Percentiles rank a stretch among this genome's conserved stretches.
Conservation (phyloP, 1,284 basidiomycete species). For the Ceratobasidium sp. region DNA sequence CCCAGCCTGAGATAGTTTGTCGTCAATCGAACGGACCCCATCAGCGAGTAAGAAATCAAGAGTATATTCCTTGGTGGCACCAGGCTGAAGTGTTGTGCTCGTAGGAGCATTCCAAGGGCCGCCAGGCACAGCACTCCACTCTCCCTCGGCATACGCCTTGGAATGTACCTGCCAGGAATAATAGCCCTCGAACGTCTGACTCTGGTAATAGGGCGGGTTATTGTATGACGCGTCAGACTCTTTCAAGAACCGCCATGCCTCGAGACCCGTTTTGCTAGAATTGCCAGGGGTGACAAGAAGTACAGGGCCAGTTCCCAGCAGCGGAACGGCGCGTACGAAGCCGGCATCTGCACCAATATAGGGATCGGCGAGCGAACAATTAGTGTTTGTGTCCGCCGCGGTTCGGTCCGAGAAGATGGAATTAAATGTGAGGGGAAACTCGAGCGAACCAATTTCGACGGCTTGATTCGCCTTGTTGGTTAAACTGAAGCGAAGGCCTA, state of each 20-base stretch:
- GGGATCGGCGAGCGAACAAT: slow-evolving; percentile 64
- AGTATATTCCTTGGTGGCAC: slow-evolving; percentile 60
- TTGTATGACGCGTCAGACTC: slow-evolving; percentile 52
- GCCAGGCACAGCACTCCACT: slow-evolving; percentile 57
- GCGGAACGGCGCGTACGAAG: slow-evolving; percentile 59
- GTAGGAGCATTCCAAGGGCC: slow-evolving; percentile 62
- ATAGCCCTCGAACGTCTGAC: slow-evolving; percentile 65
- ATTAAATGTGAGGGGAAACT: slow-evolving; percentile 63
- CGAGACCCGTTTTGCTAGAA: slow-evolving; percentile 57
- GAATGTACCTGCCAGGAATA: slow-evolving; percentile 70
- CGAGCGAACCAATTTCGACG: slow-evolving; percentile 63
- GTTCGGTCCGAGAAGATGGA: slow-evolving; percentile 64
- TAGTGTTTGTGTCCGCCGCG: slow-evolving; percentile 59
- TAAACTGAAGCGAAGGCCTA: slow-evolving; percentile 61
- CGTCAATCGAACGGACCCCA: slow-evolving; percentile 60
- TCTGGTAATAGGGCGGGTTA: slow-evolving; percentile 59
- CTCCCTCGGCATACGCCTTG: slow-evolving; percentile 62
- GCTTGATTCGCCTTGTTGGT: slow-evolving; percentile 56
- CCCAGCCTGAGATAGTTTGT: slow-evolving; percentile 52
- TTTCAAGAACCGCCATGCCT: slow-evolving; percentile 65
- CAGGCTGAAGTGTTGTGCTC: slow-evolving; percentile 57
- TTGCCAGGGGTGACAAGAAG: slow-evolving; percentile 58
- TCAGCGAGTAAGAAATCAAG: slow-evolving; percentile 59
- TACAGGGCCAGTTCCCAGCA: slow-evolving; percentile 62
- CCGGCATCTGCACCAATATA: slow-evolving; percentile 66